A percentile compares a stretch with the other conserved stretches of the same genome.
Conservation (phyloP, 225 moss, liverwort and hornwort species). For the Pleurozium schreberi region DNA sequence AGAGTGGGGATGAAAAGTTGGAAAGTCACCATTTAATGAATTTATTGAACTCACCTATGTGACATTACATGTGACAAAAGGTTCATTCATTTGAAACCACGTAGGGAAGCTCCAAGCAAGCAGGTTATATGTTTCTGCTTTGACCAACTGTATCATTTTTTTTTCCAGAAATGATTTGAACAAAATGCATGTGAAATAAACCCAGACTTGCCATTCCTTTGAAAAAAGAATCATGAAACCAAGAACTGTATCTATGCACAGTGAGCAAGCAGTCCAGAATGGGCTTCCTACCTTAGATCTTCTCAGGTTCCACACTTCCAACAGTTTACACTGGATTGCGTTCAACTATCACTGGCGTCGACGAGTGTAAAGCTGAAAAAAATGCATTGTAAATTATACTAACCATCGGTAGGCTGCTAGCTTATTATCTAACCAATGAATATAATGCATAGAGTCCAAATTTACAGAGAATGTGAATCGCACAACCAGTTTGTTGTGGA, state of each 20-base stretch:
- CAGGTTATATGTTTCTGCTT: neutral
- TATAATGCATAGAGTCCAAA: neutral
- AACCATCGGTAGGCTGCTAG: neutral
- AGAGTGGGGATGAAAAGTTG: neutral
- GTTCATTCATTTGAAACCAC: neutral
- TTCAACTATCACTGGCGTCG: neutral
- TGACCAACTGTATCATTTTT: neutral
- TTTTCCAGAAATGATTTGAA: neutral
- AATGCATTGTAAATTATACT: too few species aligned
- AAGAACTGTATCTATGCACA: neutral
- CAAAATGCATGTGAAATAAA: neutral
- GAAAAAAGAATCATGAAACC: neutral
- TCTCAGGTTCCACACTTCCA: neutral
- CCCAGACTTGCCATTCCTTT: neutral
- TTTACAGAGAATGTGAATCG: neutral
- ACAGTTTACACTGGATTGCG: too few species aligned
- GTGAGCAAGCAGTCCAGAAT: neutral
- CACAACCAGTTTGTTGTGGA: neutral
- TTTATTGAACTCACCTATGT: neutral
- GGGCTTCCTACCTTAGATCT: neutral
- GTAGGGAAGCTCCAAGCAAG: neutral
- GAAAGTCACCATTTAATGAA: neutral
- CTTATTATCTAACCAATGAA: neutral
- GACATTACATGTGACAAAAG: neutral
- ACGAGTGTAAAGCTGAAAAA: neutral